phyloP scores from a whole-genome alignment of 2,329 filamentous ascomycete species.

The Monilinia aucupariae region DNA sequence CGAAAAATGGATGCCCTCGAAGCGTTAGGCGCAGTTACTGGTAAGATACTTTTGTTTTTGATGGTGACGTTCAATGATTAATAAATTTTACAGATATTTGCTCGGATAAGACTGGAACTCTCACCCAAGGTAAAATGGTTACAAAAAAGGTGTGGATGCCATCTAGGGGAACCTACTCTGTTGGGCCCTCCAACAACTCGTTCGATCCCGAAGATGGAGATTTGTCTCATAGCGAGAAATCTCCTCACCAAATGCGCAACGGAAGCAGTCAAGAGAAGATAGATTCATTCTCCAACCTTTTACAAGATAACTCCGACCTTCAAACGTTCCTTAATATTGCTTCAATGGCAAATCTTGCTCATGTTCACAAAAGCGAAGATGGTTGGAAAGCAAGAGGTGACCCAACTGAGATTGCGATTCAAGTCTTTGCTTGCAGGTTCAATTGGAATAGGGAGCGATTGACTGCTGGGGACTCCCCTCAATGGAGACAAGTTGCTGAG shows the following conservation, averaged over 20 bases:
- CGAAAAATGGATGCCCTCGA: slow-evolving; percentile 52
- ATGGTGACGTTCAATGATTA: slow-evolving; percentile 39
- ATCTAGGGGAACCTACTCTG: slow-evolving; percentile 45
- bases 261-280: neutral
- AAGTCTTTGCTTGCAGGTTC: slow-evolving; percentile 67
- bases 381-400: slow-evolving; percentile 61
- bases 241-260: slow-evolving; percentile 26
- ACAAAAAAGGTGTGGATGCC: slow-evolving; percentile 51
- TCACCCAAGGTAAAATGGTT: slow-evolving; percentile 49
- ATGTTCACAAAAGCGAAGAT: slow-evolving; percentile 48
- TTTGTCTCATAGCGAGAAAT: slow-evolving; percentile 36
- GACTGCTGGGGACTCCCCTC: slow-evolving; percentile 44
- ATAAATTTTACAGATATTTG: slow-evolving; percentile 46
- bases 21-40: slow-evolving; percentile 51
- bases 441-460: slow-evolving; percentile 53
- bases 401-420: slow-evolving; percentile 68
- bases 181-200: slow-evolving; percentile 46
- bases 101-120: slow-evolving; percentile 70
- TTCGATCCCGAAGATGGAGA: slow-evolving; percentile 46
- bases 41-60: slow-evolving; percentile 38
- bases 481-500: slow-evolving; percentile 57
- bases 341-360: slow-evolving; percentile 60
- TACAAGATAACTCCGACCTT: slow-evolving; percentile 45
- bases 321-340: slow-evolving; percentile 56
- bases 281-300: slow-evolving; percentile 30